phyloP scores from a whole-genome alignment of 805 yeast genomes.

The Saccharomycopsis sp. region DNA sequence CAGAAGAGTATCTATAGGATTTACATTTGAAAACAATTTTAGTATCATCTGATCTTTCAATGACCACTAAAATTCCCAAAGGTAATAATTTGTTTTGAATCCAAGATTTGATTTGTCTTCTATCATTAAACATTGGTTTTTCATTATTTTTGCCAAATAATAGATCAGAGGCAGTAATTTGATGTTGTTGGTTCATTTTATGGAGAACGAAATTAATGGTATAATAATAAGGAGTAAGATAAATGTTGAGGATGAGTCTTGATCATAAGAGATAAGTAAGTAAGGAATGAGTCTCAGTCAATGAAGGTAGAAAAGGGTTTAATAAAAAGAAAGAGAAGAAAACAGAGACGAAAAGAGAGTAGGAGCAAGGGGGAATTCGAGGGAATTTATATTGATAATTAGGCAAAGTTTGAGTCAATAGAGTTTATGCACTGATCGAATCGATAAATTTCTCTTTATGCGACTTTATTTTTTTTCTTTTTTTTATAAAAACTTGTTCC shows the following conservation, averaged over 20 bases:
- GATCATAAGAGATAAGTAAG: neutral
- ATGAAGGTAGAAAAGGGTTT: neutral
- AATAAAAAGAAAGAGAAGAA: neutral
- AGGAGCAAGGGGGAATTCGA: neutral
- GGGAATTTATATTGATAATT: neutral
- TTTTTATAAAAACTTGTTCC: neutral
- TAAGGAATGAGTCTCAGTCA: neutral
- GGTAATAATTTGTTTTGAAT: constrained; percentile 16
- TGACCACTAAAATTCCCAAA: constrained; percentile 20
- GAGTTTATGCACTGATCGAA: neutral
- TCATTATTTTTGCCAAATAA: constrained; percentile 11
- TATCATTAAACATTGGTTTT: constrained; percentile 14
- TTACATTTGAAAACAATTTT: constrained; percentile 27
- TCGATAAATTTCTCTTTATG: neutral
- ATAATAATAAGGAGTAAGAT: neutral
- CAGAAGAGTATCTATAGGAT: constrained; percentile 13
- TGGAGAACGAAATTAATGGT: neutral
- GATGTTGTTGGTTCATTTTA: neutral
- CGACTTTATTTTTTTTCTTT: neutral
- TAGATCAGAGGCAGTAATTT: constrained; percentile 8
- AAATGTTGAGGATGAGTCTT: neutral
- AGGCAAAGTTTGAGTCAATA: neutral
- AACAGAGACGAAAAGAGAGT: neutral
- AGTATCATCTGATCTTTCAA: constrained; percentile 25
- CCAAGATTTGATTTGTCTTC: constrained; percentile 17